Evolutionary conservation across 805 yeast species (phyloP).

Genomic region (Debaryomyces hansenii): DNA sequence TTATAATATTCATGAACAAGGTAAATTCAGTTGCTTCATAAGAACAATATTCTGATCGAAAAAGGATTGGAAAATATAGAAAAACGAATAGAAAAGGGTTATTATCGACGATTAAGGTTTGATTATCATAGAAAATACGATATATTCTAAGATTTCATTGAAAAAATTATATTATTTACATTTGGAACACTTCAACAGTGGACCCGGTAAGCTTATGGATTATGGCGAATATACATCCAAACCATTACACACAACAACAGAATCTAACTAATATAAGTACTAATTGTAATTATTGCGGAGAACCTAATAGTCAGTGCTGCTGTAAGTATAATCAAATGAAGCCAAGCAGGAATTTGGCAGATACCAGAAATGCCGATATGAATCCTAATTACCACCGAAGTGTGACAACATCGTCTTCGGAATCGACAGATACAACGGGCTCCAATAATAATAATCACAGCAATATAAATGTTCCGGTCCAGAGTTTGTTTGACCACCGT

Average conservation of each 20-base stretch:
- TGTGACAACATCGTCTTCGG: background rate
- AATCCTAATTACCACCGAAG: background rate
- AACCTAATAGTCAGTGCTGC: background rate
- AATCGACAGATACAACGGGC: background rate
- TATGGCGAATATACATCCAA: background rate
- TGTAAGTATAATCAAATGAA: background rate
- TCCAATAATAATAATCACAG: background rate
- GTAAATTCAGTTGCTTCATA: no score
- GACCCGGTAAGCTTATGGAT: background rate
- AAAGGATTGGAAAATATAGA: no score
- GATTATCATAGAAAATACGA: no score
- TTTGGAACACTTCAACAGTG: no score
- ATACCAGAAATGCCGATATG: no score
- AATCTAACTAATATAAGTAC: background rate
- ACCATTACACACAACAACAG: background rate
- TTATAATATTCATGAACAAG: no score
- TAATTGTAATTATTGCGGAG: background rate
- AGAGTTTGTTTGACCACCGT: background rate
- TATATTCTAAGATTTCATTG: no score
- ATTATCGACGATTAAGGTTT: no score
- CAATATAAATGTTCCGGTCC: background rate
- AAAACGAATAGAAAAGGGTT: no score
- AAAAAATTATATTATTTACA: no score
- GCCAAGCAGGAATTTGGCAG: background rate
- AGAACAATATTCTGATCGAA: no score